These are phyloP conservation scores for Durusdinium trenchii DNA, from an alignment of 73 alveolate species.

Conservation along the genomic window DNA sequence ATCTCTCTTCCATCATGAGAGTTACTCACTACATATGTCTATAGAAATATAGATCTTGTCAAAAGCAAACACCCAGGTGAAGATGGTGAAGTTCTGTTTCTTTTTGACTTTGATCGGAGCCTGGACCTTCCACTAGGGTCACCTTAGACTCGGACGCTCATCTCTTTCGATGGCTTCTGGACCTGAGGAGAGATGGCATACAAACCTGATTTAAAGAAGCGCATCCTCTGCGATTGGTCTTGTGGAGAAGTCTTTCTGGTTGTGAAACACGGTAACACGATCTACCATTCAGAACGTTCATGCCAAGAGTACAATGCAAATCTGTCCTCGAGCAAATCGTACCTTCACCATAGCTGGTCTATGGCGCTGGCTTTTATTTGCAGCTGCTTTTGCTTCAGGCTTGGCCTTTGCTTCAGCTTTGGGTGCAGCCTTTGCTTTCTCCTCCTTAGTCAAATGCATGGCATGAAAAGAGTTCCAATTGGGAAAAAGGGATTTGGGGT, in stretches of 20 bases:
- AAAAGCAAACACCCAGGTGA: no score
- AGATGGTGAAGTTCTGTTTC: background rate
- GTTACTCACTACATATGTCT: no score
- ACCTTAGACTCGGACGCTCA: slow-evolving; percentile 41
- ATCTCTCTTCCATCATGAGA: background rate
- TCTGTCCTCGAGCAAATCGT: background rate
- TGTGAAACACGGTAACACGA: background rate
- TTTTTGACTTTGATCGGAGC: background rate
- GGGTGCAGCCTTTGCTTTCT: slow-evolving; percentile 13
- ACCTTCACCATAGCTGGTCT: background rate
- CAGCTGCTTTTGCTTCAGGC: slow-evolving; percentile 61
- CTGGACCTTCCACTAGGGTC: background rate
- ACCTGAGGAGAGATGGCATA: background rate
- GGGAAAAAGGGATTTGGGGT: no score
- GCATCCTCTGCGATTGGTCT: background rate
- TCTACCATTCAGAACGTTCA: background rate
- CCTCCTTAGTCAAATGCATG: no score
- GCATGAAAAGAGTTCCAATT: no score
- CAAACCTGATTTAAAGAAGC: background rate
- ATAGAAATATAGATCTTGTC: background rate
- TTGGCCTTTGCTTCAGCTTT: slow-evolving; percentile 70
- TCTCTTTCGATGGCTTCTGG: slow-evolving; percentile 91
- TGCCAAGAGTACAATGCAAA: background rate
- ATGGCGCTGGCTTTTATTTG: slow-evolving; percentile 28
- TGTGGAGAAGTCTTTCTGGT: background rate